Evolutionary conservation across 768 basidiomycete genomes (phyloP), one percentile per base, ranked within the genome.

Genomic region (Mrakia frigida): DNA sequence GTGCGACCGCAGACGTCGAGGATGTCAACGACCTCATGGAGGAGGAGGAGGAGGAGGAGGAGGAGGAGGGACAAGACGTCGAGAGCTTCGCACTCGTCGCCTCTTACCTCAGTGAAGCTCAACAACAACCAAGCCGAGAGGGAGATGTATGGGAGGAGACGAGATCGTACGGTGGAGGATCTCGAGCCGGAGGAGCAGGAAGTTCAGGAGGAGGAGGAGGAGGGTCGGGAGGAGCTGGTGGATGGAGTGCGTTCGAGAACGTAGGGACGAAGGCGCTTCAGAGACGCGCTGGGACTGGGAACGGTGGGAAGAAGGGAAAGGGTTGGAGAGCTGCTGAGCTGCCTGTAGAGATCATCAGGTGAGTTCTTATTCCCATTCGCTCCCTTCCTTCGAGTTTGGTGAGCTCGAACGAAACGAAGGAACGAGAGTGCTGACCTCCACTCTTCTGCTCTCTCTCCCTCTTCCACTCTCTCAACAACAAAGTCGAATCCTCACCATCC

Each of bases 271-370:
- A 68, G 13, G 35, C 65, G 13, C 37, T 68, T 39, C 21, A 16
- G 35, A 35, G 65, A 68, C 65, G 65, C 37, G 35, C 37, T 39
- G 65, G 37, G 18, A 68, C 37, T 10, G 65, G 65, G 11, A 68
- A 68, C 39, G 65, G 65, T 9, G 35, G 35, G 18, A 68, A 43
- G 65, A 68, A 68, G 65, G 65, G 65, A 9, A 68, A 68, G 37
- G 65, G 65, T 11, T 68, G 65, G 65, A 68, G 65, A 68, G 65
- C 65, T 21, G 21, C 65, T n/a, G 33, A 25, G 11, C 39, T 68
- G 35, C 65, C 65, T 6, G 37, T 68, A 0, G 65, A 68, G 65
- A 68, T 68, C 37, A 68, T 68, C 65, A n/a, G 25, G 65, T 68
- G 63, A 65, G 63, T 65, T 28, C 16, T 16, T 21, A 16, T 56